Percentiles rank a stretch among this genome's conserved stretches.
phyloP scores from a whole-genome alignment of 352 stramenopile genomes.

The Phytophthora pisi region DNA sequence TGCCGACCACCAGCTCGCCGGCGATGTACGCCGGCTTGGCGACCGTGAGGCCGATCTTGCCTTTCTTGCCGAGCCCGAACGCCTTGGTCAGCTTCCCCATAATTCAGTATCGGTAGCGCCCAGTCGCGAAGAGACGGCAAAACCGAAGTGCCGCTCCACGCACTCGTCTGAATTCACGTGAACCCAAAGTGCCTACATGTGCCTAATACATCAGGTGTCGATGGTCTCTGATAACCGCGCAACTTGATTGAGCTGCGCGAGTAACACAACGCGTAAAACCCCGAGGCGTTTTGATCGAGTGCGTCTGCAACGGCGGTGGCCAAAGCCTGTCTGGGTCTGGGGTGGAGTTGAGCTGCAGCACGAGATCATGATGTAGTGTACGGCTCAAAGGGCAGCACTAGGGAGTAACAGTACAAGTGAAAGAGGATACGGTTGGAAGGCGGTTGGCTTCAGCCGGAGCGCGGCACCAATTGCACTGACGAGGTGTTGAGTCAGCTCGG shows the following conservation, averaged over 20 bases:
- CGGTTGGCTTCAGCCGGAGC: slow-evolving; percentile 18
- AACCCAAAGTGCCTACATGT: background rate
- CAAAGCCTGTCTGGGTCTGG: background rate
- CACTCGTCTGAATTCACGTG: background rate
- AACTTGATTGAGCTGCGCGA: slow-evolving; percentile 3
- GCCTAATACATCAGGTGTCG: background rate
- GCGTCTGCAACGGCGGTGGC: background rate
- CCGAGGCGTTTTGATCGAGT: background rate
- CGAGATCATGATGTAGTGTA: background rate
- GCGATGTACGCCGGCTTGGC: slow-evolving; percentile 68
- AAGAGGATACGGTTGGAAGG: slow-evolving; percentile 4
- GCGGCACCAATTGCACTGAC: slow-evolving; percentile 3
- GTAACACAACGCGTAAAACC: background rate
- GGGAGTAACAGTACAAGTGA: background rate
- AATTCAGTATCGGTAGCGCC: background rate
- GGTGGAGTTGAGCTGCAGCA: background rate
- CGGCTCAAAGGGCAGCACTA: background rate
- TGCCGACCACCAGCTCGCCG: slow-evolving; percentile 60
- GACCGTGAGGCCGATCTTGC: slow-evolving; percentile 59
- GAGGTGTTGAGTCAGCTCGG: slow-evolving; percentile 24
- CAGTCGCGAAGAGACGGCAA: slow-evolving; percentile 3
- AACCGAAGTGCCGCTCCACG: slow-evolving; percentile 10
- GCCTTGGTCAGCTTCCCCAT: slow-evolving; percentile 62
- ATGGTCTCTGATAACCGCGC: background rate
- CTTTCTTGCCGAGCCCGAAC: slow-evolving; percentile 68